Percentiles rank a stretch among this genome's conserved stretches.
Evolutionary conservation across 2,329 filamentous ascomycete species (phyloP).

Genomic region (Zasmidium citrigriseum): DNA sequence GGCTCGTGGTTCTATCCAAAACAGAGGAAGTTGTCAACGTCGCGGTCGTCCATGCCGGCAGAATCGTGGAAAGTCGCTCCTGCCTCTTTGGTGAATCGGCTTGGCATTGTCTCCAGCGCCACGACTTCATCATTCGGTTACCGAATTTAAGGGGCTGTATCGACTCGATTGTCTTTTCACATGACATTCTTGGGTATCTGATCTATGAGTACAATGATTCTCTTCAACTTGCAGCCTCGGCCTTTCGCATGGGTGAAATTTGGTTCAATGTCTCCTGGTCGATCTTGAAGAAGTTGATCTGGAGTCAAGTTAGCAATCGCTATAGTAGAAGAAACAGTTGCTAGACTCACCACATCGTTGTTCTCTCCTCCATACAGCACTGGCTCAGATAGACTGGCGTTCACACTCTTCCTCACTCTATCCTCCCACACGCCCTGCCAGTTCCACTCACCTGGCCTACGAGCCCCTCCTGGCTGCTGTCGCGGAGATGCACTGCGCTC

Average conservation of each 20-base stretch:
- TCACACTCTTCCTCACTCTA: slow-evolving; percentile 76
- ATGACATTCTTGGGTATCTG: neutral
- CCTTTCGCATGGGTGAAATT: slow-evolving; percentile 15
- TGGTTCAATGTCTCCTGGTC: slow-evolving; percentile 25
- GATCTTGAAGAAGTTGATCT: slow-evolving; percentile 35
- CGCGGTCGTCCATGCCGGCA: neutral
- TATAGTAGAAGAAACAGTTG: neutral
- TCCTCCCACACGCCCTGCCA: slow-evolving; percentile 98
- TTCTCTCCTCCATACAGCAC: slow-evolving; percentile 71
- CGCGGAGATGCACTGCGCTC: slow-evolving; percentile 29
- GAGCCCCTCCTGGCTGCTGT: slow-evolving; percentile 45
- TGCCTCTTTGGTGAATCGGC: neutral
- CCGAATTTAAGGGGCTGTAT: neutral
- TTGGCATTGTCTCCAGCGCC: no score
- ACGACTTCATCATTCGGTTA: neutral
- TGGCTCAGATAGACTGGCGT: slow-evolving; percentile 74
- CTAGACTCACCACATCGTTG: slow-evolving; percentile 70
- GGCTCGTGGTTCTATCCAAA: neutral
- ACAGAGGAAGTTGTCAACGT: neutral
- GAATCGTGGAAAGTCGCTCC: neutral
- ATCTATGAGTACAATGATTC: neutral
- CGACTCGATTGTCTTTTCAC: neutral
- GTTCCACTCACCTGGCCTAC: slow-evolving; percentile 84
- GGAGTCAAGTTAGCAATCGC: slow-evolving; percentile 3
- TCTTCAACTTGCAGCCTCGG: neutral